Evolutionary conservation across 2,329 filamentous ascomycete genomes (phyloP).

Genomic region (Periconia sp.): DNA sequence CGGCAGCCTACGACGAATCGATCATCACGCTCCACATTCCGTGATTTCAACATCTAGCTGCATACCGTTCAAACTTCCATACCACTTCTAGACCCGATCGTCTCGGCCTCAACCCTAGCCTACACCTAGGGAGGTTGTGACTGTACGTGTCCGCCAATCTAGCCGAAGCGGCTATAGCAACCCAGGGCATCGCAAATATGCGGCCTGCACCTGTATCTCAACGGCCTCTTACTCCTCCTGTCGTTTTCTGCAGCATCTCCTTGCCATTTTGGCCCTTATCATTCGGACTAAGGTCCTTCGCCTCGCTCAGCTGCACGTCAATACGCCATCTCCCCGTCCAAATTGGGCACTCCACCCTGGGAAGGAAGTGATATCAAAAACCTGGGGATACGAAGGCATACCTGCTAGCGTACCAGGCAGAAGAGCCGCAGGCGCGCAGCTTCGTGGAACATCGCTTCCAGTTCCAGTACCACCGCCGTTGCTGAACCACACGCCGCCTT

Average conservation of each 20-base stretch:
- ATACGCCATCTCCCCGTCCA: slow-evolving; percentile 9
- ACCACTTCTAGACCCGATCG: slow-evolving; percentile 6
- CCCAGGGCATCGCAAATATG: not conserved
- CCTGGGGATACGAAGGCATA: slow-evolving; percentile 4
- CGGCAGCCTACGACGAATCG: no score
- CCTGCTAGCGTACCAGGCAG: slow-evolving; percentile 3
- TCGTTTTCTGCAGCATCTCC: no score
- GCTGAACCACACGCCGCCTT: not conserved
- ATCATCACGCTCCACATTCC: no score
- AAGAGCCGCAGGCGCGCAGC: slow-evolving; percentile 5
- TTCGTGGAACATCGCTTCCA: slow-evolving; percentile 12
- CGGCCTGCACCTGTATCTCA: not conserved
- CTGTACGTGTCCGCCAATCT: slow-evolving; percentile 10
- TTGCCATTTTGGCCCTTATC: no score
- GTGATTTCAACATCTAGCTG: slow-evolving; percentile 3
- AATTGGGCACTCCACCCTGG: slow-evolving; percentile 1
- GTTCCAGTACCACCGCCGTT: not conserved
- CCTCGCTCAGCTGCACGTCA: slow-evolving; percentile 16
- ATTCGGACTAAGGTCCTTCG: no score
- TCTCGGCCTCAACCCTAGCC: no score
- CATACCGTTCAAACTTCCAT: slow-evolving; percentile 11
- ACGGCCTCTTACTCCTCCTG: no score
- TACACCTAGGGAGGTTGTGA: no score
- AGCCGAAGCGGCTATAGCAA: slow-evolving; percentile 10
- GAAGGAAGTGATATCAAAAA: slow-evolving; percentile 2